Percentiles rank a stretch among this genome's conserved stretches.
phyloP scores from a whole-genome alignment of 1,284 basidiomycete species.

The Neonothopanus nambi region DNA sequence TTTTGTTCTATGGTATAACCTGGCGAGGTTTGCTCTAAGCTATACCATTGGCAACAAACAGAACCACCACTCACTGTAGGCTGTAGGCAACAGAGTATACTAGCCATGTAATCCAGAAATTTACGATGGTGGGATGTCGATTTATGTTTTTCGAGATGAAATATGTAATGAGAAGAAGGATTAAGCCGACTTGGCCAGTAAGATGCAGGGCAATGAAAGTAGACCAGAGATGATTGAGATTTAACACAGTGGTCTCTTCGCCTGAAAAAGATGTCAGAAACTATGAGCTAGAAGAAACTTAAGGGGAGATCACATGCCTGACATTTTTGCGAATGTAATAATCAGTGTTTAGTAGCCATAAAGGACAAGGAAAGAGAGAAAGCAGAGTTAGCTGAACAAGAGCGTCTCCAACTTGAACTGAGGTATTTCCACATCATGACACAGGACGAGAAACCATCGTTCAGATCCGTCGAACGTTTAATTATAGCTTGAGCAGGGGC shows the following conservation, averaged over 20 bases:
- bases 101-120: conserved; percentile 54
- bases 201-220: conserved; percentile 48
- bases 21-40: conserved; percentile 16
- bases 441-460: too few species aligned
- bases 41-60: neutral
- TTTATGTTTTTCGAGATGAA: conserved; percentile 39
- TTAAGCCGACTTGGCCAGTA: conserved; percentile 48
- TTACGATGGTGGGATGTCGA: conserved; percentile 50
- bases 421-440: too few species aligned
- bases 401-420: too few species aligned
- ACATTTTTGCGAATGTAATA: neutral
- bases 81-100: conserved; percentile 53
- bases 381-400: neutral
- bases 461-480: too few species aligned
- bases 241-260: neutral
- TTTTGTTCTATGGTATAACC: conserved; percentile 20
- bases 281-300: neutral
- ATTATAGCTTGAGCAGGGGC: too few species aligned
- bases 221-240: conserved; percentile 23
- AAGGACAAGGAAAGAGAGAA: neutral
- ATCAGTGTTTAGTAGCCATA: neutral
- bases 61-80: conserved; percentile 42
- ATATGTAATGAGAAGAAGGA: conserved; percentile 48
- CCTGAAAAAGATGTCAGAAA: neutral
- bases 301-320: neutral